These are phyloP conservation scores for Mycena capillaripes DNA, from an alignment of 768 basidiomycete species.

Conservation along the genomic window DNA sequence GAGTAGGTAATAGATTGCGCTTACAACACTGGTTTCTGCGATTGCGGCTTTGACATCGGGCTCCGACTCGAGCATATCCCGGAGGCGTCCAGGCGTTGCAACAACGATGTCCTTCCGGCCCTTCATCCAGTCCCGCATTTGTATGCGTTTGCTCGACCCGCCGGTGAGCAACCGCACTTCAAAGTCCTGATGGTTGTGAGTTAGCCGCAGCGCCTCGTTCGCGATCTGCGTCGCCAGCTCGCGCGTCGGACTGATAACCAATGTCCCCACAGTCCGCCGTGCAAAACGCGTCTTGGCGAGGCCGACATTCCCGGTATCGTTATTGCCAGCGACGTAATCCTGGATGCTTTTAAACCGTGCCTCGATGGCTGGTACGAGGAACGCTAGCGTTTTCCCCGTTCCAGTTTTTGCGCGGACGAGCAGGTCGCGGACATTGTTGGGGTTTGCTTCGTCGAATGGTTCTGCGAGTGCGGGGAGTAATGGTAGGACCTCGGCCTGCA, in stretches of 20 bases:
- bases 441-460: conserved; percentile 59
- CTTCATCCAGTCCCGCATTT: conserved; percentile 76
- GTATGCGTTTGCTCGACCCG: conserved; percentile 74
- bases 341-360: conserved; percentile 75
- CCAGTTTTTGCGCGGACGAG: conserved; percentile 92
- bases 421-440: conserved; percentile 67
- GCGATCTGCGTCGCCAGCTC: conserved; percentile 94
- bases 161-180: conserved; percentile 85
- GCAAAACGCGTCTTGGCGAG: conserved; percentile 57
- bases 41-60: conserved; percentile 68
- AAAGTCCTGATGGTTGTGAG: conserved; percentile 71
- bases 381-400: conserved; percentile 91
- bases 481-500: conserved; percentile 84
- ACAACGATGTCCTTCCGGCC: conserved; percentile 87
- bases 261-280: conserved; percentile 69
- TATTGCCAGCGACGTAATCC: conserved; percentile 21
- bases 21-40: conserved; percentile 68
- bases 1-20: conserved; percentile 41
- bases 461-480: conserved; percentile 79
- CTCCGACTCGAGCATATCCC: conserved; percentile 77
- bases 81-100: conserved; percentile 89
- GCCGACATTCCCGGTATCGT: conserved; percentile 53
- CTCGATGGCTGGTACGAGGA: conserved; percentile 90
- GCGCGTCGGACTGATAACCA: conserved; percentile 91
- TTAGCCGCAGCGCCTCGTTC: conserved; percentile 80